A percentile compares a stretch with the other conserved stretches of the same genome.
Conservation (phyloP, 2,329 filamentous ascomycete species). For the Cladosporium sp. region DNA sequence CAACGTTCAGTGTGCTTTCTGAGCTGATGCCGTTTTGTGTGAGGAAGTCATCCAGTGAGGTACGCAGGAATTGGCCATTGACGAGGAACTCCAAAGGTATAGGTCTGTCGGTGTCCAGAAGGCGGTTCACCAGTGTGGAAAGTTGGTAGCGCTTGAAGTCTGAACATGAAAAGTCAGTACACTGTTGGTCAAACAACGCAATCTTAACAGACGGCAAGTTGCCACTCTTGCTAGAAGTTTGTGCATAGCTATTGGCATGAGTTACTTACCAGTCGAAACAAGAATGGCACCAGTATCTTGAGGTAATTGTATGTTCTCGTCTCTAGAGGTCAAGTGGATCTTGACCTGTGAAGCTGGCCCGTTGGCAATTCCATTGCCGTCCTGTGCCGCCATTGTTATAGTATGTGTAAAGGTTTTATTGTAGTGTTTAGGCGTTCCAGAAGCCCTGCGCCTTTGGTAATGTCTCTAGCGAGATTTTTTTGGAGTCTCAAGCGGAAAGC, state of each 20-base stretch:
- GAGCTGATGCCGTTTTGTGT: constrained; percentile 79
- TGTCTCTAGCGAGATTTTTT: constrained; percentile 9
- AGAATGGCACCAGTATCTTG: constrained; percentile 54
- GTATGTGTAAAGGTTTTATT: not conserved
- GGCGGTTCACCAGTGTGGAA: constrained; percentile 60
- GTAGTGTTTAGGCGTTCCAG: not conserved
- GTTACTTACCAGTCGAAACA: constrained; percentile 50
- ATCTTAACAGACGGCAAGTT: too few relatives aligned
- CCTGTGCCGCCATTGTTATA: not conserved
- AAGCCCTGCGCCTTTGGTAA: constrained; percentile 1
- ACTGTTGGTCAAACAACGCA: not conserved
- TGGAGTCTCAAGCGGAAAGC: not conserved
- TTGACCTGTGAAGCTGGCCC: constrained; percentile 43
- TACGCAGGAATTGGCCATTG: constrained; percentile 86
- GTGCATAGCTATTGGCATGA: not conserved
- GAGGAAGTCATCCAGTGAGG: constrained; percentile 87
- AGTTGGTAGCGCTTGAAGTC: constrained; percentile 56
- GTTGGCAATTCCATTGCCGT: not conserved
- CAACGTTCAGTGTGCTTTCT: constrained; percentile 80
- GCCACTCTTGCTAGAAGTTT: not conserved
- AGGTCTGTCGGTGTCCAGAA: constrained; percentile 56
- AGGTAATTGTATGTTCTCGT: constrained; percentile 51
- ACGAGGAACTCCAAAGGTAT: constrained; percentile 92
- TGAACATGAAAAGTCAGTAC: constrained; percentile 23
- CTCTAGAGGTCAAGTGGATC: constrained; percentile 51